Percentiles rank a stretch among this genome's conserved stretches.
Evolutionary conservation across 1,139 yeast species (phyloP).

Genomic region (Geotrichum armillariae): DNA sequence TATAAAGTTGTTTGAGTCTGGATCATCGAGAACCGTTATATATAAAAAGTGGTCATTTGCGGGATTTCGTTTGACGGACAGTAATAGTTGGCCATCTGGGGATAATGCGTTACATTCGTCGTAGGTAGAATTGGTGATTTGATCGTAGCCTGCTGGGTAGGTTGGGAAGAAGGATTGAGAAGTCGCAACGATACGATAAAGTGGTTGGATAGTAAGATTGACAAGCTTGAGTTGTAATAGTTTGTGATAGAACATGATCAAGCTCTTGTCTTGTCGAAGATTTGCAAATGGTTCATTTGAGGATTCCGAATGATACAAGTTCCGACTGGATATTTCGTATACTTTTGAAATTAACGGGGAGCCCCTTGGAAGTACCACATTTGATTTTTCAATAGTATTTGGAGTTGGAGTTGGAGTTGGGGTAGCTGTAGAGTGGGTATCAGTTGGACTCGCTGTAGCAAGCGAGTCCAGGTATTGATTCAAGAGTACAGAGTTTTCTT

Average conservation of each 20-base stretch:
- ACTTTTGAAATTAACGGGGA: neutral
- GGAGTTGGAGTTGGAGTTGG: neutral
- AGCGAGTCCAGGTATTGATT: slow-evolving; percentile 4
- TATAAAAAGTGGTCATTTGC: slow-evolving; percentile 17
- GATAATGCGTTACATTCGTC: slow-evolving; percentile 20
- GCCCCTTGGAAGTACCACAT: neutral
- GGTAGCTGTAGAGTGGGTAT: neutral
- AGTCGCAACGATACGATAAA: slow-evolving; percentile 12
- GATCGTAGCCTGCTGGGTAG: neutral
- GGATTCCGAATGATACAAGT: neutral
- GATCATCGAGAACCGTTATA: slow-evolving; percentile 11
- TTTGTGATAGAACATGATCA: slow-evolving; percentile 17
- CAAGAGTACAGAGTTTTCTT: neutral
- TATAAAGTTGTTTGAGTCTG: neutral
- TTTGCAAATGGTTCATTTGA: neutral
- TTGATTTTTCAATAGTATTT: neutral
- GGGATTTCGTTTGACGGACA: slow-evolving; percentile 16
- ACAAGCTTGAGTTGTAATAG: slow-evolving; percentile 17
- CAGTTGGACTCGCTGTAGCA: neutral
- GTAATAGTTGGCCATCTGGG: slow-evolving; percentile 19
- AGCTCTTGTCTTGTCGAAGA: slow-evolving; percentile 5
- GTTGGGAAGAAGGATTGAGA: slow-evolving; percentile 8
- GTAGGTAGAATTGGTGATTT: neutral
- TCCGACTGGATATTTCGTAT: neutral
- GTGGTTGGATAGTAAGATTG: slow-evolving; percentile 16